Evolutionary conservation across 306 rosid genomes (phyloP).

Genomic region (Cotoneaster glaucophyllus): DNA sequence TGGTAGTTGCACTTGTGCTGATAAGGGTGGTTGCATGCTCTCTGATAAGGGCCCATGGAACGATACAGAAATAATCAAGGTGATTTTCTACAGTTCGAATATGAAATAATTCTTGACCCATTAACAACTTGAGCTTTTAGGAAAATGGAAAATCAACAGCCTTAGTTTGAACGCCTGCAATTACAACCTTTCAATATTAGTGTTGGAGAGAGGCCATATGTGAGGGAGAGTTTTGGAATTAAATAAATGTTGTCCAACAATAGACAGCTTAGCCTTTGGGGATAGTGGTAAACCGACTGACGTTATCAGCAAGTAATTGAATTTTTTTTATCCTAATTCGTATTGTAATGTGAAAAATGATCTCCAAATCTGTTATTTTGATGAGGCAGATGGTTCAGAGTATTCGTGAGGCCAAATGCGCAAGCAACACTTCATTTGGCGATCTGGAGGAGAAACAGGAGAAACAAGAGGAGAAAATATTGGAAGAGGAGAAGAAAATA

Average conservation of each 20-base stretch:
- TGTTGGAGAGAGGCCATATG: background rate
- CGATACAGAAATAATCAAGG: constrained; percentile 74
- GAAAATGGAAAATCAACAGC: background rate
- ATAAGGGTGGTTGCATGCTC: constrained; percentile 89
- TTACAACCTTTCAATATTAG: background rate
- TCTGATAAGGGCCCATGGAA: constrained; percentile 99
- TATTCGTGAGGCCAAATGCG: constrained; percentile 48
- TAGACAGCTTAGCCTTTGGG: background rate
- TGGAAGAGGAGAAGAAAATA: constrained; percentile 30
- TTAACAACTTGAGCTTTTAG: background rate
- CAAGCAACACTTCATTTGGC: constrained; percentile 21
- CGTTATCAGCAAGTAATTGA: background rate
- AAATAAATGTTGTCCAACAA: background rate
- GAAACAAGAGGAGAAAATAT: constrained; percentile 21
- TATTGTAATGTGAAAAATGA: constrained; percentile 5
- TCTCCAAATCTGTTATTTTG: constrained; percentile 11
- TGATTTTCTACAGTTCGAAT: constrained; percentile 12
- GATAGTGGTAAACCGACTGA: background rate
- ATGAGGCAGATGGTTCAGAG: constrained; percentile 72
- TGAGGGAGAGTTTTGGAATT: background rate
- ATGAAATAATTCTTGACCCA: background rate
- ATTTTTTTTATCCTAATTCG: background rate
- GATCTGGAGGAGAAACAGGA: background rate
- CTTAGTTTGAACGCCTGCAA: background rate
- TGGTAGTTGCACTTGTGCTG: constrained; percentile 80